These are phyloP conservation scores for Wickerhamomyces silvicola DNA, from an alignment of 805 yeast species.

Conservation along the genomic window DNA sequence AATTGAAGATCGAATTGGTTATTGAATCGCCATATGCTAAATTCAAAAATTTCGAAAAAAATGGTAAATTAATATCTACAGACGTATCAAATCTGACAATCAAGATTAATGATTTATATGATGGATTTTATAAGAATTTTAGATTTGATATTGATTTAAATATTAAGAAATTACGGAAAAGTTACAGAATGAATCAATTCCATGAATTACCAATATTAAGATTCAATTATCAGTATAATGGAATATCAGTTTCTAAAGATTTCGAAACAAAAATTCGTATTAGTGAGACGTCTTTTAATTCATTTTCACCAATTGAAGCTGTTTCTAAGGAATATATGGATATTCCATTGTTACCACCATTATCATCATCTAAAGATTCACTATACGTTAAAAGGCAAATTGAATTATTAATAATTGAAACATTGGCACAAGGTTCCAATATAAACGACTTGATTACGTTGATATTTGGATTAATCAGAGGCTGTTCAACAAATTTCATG, in stretches of 20 bases:
- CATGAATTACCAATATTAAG: conserved; percentile 13
- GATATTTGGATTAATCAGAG: conserved; percentile 16
- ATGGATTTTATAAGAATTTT: conserved; percentile 16
- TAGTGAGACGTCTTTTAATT: background rate
- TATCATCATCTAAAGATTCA: conserved; percentile 31
- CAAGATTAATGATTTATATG: conserved; percentile 14
- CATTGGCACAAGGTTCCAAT: conserved; percentile 1
- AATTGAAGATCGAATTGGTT: conserved; percentile 5
- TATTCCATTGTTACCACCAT: conserved; percentile 25
- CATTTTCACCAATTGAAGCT: conserved; percentile 4
- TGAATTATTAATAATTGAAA: conserved; percentile 25
- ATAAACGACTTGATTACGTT: conserved; percentile 11
- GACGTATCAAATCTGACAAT: no score
- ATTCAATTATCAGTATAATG: conserved; percentile 3
- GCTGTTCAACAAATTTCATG: conserved; percentile 18
- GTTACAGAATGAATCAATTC: conserved; percentile 4
- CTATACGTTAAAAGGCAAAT: conserved; percentile 29
- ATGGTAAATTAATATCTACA: background rate
- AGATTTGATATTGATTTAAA: conserved; percentile 12
- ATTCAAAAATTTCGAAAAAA: conserved; percentile 4
- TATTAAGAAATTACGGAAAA: conserved; percentile 3
- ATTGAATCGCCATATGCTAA: conserved; percentile 4
- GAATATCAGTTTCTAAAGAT: conserved; percentile 1
- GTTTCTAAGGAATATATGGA: conserved; percentile 12
- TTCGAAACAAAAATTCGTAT: conserved; percentile 7